phyloP scores from a whole-genome alignment of 768 basidiomycete species.

The Wakefieldia striispora region DNA sequence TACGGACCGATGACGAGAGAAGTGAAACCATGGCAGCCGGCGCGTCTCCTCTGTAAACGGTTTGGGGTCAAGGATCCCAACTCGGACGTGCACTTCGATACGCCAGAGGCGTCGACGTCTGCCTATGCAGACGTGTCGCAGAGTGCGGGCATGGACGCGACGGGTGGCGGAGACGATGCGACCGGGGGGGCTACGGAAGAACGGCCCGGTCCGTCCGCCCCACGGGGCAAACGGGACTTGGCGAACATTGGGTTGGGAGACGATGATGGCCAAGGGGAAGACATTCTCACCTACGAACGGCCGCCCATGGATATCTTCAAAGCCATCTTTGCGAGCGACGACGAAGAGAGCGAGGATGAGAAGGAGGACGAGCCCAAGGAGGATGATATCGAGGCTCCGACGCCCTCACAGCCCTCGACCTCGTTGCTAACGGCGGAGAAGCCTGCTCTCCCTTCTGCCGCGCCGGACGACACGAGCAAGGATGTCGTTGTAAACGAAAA shows the following conservation, averaged over 20 bases:
- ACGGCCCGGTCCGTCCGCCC: not conserved
- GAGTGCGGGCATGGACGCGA: not conserved
- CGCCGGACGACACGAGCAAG: not conserved
- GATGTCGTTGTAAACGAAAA: slow-evolving; percentile 11
- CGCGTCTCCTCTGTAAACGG: slow-evolving; percentile 84
- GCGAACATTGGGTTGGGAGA: slow-evolving; percentile 89
- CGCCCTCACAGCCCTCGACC: slow-evolving; percentile 11
- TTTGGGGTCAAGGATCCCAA: slow-evolving; percentile 91
- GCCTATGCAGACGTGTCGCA: slow-evolving; percentile 14
- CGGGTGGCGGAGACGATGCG: not conserved
- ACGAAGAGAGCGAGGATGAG: slow-evolving; percentile 82
- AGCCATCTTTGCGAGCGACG: slow-evolving; percentile 95
- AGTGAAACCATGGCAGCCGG: slow-evolving; percentile 72
- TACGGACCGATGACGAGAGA: slow-evolving; percentile 87
- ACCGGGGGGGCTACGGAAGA: not conserved
- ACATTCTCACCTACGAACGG: slow-evolving; percentile 83
- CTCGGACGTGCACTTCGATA: slow-evolving; percentile 45
- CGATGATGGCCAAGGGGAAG: slow-evolving; percentile 84
- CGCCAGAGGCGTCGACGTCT: slow-evolving; percentile 23
- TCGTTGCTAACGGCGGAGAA: slow-evolving; percentile 1
- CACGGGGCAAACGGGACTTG: slow-evolving; percentile 51
- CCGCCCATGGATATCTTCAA: slow-evolving; percentile 95
- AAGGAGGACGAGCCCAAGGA: slow-evolving; percentile 14
- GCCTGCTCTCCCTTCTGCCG: not conserved
- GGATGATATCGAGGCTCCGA: not conserved